phyloP scores from a whole-genome alignment of 78 protist genomes.

The Tieghemostelium lacteum region DNA sequence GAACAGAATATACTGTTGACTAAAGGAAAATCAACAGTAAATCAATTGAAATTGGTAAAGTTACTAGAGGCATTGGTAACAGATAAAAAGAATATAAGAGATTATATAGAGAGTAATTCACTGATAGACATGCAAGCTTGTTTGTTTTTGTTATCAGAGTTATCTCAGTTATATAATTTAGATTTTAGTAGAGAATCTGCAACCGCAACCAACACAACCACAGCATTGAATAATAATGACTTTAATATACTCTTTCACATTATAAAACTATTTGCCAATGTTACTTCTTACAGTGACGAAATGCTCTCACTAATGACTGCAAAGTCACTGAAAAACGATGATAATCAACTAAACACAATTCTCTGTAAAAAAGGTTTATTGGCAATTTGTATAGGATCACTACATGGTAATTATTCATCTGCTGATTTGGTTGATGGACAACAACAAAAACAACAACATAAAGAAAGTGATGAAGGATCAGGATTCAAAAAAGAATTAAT shows the following conservation, averaged over 20 bases:
- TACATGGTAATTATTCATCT: conserved; percentile 37
- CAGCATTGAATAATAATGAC: conserved; percentile 11
- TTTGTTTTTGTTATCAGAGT: conserved; percentile 18
- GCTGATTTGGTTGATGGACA: not conserved
- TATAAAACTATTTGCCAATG: conserved; percentile 56
- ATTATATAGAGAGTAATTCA: conserved; percentile 26
- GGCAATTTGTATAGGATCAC: conserved; percentile 60
- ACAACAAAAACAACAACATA: not conserved
- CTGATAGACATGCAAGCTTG: conserved; percentile 28
- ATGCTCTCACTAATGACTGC: not conserved
- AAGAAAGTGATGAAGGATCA: conserved; percentile 1
- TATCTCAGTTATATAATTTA: conserved; percentile 43
- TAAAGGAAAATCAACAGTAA: conserved; percentile 11
- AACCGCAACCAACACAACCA: not conserved
- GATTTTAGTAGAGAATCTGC: conserved; percentile 21
- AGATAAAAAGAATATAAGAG: conserved; percentile 32
- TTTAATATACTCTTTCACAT: conserved; percentile 45
- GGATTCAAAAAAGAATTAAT: conserved; percentile 54
- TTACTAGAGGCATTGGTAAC: conserved; percentile 41
- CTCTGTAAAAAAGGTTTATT: conserved; percentile 58
- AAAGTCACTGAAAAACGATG: not conserved
- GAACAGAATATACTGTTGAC: not conserved
- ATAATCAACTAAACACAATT: conserved; percentile 23
- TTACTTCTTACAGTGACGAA: conserved; percentile 62
- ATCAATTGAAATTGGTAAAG: conserved; percentile 35